Evolutionary conservation across 805 yeast species (phyloP).

Genomic region (Yamadazyma phyllophila): DNA sequence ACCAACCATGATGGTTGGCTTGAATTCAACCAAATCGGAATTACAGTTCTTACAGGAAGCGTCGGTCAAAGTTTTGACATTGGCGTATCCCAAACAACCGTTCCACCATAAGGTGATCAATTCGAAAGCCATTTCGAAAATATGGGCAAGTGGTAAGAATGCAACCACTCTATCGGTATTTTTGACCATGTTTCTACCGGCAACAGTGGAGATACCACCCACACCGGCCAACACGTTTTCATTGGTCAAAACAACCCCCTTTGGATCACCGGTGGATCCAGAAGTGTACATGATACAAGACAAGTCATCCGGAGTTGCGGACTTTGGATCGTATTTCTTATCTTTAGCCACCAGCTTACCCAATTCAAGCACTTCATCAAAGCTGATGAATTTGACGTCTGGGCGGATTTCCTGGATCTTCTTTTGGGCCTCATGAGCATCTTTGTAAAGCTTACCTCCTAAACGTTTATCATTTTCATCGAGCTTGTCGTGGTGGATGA

Average conservation of each 20-base stretch:
- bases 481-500: conserved; percentile 68
- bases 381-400: conserved; percentile 64
- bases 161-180: conserved; percentile 73
- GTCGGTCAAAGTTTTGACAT: conserved; percentile 86
- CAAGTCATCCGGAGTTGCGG: conserved; percentile 53
- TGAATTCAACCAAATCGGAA: conserved; percentile 83
- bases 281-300: conserved; percentile 86
- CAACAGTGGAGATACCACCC: conserved; percentile 73
- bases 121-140: conserved; percentile 90
- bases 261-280: conserved; percentile 83
- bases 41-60: conserved; percentile 77
- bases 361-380: conserved; percentile 59
- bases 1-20: conserved; percentile 95
- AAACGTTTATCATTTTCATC: conserved; percentile 62
- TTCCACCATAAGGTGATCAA: conserved; percentile 85
- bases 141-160: conserved; percentile 94
- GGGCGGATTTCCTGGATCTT: conserved; percentile 68
- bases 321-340: conserved; percentile 21
- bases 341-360: conserved; percentile 48
- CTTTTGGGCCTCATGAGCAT: conserved; percentile 57
- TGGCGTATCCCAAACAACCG: conserved; percentile 82
- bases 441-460: conserved; percentile 55
- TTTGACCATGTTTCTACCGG: conserved; percentile 49
- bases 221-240: conserved; percentile 76
- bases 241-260: conserved; percentile 74